Base-by-base conservation (phyloP, 2,329 filamentous ascomycete species). In the Pseudogymnoascus destructans region DNA sequence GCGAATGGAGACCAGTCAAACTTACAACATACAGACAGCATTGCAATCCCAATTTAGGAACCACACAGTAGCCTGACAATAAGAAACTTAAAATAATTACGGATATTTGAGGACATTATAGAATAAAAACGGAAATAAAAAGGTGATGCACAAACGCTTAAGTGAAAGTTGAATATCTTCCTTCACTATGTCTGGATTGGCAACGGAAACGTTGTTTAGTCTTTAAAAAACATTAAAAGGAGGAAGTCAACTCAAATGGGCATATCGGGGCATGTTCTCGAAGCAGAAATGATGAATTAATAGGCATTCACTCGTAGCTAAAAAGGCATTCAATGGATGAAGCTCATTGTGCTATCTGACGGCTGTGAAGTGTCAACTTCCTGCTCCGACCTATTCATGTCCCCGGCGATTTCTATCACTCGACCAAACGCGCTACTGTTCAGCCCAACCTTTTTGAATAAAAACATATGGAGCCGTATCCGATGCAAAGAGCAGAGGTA, bases 331-430 rank as follows among this genome's bases (percentile, higher is more conserved):
- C 54, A 56, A 64, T 66, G 65, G 66, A 67, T 68, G 65, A 68
- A 69, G 68, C 68, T 70, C 62, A 63, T 65, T 69, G 63, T 70
- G 68, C 68, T 70, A 70, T 63, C 65, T 68, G 68, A 70, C 68
- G 69, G 66, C 66, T 70, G 65, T 68, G 68, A 70, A 70, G 69
- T 70, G 69, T 70, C 68, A 71, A 69, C 68, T 70, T 70, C 69
- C 68, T 73, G 59, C 68, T 73, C 71, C 73, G 73, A 75, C 71
- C 69, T 72, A 70, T 70, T 64, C 70, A 56, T 56, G 66, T 66
- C 70, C 71, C 73, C 73, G 71, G 73, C 72, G 71, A 71, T 74
- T 75, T 69, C 73, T 73, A 66, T 75, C 73, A 74, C 73, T 74
- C 72, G 70, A 72, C 71, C 68, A 70, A 70, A 73, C 71, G 73